phyloP scores from a whole-genome alignment of 2,329 filamentous ascomycete species.

The Cladosporium phlei region DNA sequence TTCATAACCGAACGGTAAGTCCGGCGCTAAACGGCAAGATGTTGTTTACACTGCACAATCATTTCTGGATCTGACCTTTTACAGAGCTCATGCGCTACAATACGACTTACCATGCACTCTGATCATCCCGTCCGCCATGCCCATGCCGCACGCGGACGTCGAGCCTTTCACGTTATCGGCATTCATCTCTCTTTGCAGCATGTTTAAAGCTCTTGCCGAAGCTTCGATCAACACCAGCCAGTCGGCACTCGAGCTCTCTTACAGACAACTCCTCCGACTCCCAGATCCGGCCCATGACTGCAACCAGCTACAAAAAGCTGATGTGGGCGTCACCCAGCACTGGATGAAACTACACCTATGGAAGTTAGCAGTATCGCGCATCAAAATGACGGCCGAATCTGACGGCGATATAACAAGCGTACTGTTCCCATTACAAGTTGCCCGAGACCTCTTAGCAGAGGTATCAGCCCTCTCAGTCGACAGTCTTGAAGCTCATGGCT shows the following conservation, averaged over 20 bases:
- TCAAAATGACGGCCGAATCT: slow-evolving; percentile 4
- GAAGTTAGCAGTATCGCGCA: slow-evolving; percentile 47
- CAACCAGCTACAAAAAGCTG: slow-evolving; percentile 40
- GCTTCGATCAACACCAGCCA: neutral
- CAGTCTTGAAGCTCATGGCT: slow-evolving; percentile 47
- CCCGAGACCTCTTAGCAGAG: neutral
- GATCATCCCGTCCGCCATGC: slow-evolving; percentile 5
- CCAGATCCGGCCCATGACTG: slow-evolving; percentile 4
- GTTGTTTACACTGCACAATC: neutral
- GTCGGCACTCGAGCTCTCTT: neutral
- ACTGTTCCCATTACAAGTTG: slow-evolving; percentile 12
- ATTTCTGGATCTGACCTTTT: neutral
- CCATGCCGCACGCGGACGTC: neutral
- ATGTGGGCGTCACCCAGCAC: slow-evolving; percentile 47
- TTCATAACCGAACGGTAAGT: slow-evolving; percentile 19
- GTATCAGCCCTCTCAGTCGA: slow-evolving; percentile 35
- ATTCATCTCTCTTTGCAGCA: slow-evolving; percentile 17
- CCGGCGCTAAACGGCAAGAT: too few relatives aligned
- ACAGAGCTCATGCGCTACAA: slow-evolving; percentile 14
- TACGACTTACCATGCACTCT: slow-evolving; percentile 15
- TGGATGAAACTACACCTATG: slow-evolving; percentile 48
- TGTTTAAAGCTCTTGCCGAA: slow-evolving; percentile 14
- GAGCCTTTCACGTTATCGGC: slow-evolving; percentile 8
- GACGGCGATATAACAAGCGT: slow-evolving; percentile 9
- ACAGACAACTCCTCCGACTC: slow-evolving; percentile 9